phyloP scores from a whole-genome alignment of 192 early-diverging fungal genomes.

The Backusella circina region DNA sequence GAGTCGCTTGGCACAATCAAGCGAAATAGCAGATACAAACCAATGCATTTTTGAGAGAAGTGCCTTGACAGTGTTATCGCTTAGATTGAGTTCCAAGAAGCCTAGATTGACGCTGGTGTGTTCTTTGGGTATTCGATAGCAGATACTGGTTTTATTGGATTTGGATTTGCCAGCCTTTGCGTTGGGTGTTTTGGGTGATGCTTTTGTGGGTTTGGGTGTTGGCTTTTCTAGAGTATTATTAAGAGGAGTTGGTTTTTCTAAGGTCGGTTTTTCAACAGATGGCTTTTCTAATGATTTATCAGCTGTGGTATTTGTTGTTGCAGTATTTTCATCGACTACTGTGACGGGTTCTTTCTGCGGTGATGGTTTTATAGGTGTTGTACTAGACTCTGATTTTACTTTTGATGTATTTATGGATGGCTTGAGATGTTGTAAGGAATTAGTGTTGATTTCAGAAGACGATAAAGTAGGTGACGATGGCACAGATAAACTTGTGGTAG shows the following conservation, averaged over 20 bases:
- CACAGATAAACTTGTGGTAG: not conserved
- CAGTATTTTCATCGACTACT: not conserved
- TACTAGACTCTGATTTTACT: not conserved
- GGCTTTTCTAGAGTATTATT: not conserved
- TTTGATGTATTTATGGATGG: not conserved
- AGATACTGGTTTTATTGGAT: not conserved
- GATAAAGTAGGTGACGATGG: not conserved
- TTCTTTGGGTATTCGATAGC: slow-evolving; percentile 4
- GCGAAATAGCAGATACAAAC: slow-evolving; percentile 2
- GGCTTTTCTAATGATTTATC: not conserved
- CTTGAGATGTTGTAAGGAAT: not conserved
- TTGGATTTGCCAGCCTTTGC: not conserved
- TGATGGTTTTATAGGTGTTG: not conserved
- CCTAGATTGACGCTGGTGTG: not conserved
- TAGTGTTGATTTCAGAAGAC: not conserved
- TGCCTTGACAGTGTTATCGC: not conserved
- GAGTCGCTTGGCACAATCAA: not conserved
- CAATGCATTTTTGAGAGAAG: slow-evolving; percentile 9
- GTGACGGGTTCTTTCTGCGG: not conserved
- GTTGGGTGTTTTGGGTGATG: not conserved
- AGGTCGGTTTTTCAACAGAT: not conserved
- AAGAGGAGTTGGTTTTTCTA: not conserved
- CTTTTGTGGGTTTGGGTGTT: not conserved
- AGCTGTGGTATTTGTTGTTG: not conserved
- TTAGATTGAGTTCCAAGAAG: slow-evolving; percentile 3